Base-by-base conservation (phyloP, 352 stramenopile species). In the Globisporangium alternatum region DNA sequence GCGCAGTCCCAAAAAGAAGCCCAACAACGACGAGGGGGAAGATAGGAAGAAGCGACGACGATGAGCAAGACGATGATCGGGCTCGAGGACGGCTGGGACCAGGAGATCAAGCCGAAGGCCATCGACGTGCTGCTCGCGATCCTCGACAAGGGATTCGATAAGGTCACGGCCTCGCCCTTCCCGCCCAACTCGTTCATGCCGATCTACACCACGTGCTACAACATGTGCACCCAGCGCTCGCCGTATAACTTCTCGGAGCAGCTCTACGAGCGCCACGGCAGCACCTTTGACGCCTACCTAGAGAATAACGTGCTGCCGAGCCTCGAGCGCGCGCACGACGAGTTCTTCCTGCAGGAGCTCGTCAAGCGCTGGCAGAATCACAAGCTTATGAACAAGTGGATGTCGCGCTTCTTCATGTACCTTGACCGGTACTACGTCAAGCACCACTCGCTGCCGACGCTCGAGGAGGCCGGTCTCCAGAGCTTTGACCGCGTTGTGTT, bases 311-410 rank as follows among this genome's bases (percentile, higher is more conserved):
- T 97, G 47, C 81, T 97, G 22, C 95, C 86, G 33, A 82, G 69
- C 57, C 78, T 98, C 12, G 76, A 96, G 66, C 78, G 96, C 67
- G 80, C 94, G 56, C 86, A 95, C 60, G 89, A 97, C 65, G 88
- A 98, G 62, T 97, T 98, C 65, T 93, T 99, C n/a, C 80, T 99
- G 8, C 88, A 93, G 62, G 97, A 99, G 75, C 80, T 99, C 28
- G 94, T 98, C 51, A 89, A 95, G 64, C 95, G 97, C 53, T 99
- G 97, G 97, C 83, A 90, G 45, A 99, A 99, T 78, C 97, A 99
- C 84, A 98, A 99, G 76, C 98, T 99, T 76, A 99, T 99, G 97
- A 99, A 99, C 88, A 99, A 99, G 80, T 99, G 98, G 98, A 98
- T 99, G 85, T 83, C 93, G 56, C 97, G 98, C 67, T 99, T 99